These are phyloP conservation scores for Xylariaceae sp. DNA, from an alignment of 2,329 filamentous ascomycete species.

Conservation along the genomic window DNA sequence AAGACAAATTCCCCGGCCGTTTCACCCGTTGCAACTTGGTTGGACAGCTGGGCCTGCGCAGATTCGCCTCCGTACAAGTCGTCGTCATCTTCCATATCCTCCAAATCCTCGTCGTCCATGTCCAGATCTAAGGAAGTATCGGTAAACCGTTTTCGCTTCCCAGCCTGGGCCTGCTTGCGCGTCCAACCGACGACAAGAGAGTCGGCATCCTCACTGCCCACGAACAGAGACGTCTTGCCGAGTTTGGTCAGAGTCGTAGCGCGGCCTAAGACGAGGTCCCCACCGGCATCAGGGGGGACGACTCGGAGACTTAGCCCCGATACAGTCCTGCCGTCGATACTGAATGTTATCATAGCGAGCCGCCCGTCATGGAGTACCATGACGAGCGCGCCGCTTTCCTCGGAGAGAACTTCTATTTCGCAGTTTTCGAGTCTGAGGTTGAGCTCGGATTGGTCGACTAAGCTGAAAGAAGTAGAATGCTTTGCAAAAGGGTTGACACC, in stretches of 20 bases:
- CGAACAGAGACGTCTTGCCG: slow-evolving; percentile 63
- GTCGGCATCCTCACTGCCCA: slow-evolving; percentile 78
- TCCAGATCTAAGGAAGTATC: slow-evolving; percentile 46
- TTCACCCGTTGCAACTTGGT: slow-evolving; percentile 30
- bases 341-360: slow-evolving; percentile 70
- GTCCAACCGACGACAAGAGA: slow-evolving; percentile 77
- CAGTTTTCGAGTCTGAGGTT: slow-evolving; percentile 75
- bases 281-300: slow-evolving; percentile 56
- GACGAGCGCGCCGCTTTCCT: slow-evolving; percentile 75
- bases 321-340: slow-evolving; percentile 82
- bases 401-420: slow-evolving; percentile 65
- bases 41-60: slow-evolving; percentile 24
- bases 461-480: slow-evolving; percentile 71
- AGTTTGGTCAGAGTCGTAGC: slow-evolving; percentile 65
- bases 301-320: slow-evolving; percentile 72
- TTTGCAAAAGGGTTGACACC: slow-evolving; percentile 88
- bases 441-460: slow-evolving; percentile 79
- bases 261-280: slow-evolving; percentile 50
- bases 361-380: slow-evolving; percentile 70
- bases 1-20: slow-evolving; percentile 63
- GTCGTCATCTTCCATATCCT: slow-evolving; percentile 54
- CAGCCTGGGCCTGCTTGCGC: slow-evolving; percentile 51
- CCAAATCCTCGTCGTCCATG: slow-evolving; percentile 43
- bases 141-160: slow-evolving; percentile 54
- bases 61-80: slow-evolving; percentile 57